Conservation (phyloP, 768 basidiomycete species). For the Pleurotus tuoliensis region DNA sequence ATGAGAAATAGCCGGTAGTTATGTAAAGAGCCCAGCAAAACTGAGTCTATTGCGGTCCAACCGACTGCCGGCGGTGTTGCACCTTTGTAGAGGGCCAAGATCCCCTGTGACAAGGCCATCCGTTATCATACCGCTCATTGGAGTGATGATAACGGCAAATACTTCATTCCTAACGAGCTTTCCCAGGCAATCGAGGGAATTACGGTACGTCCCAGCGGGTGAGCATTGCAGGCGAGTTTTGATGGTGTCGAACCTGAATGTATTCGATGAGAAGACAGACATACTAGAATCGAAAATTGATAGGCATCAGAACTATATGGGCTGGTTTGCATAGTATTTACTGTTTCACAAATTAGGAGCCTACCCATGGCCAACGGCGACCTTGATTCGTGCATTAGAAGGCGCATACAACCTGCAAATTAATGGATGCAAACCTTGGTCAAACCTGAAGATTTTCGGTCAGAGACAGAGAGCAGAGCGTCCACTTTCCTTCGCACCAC, state of each 20-base stretch:
- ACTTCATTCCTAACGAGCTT: constrained; percentile 63
- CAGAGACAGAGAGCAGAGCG: too few relatives aligned
- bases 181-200: constrained; percentile 55
- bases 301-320: too few relatives aligned
- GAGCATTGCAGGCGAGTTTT: constrained; percentile 73
- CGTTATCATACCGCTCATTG: neutral
- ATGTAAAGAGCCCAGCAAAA: constrained; percentile 66
- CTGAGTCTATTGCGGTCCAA: constrained; percentile 70
- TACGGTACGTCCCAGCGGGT: constrained; percentile 57
- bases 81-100: constrained; percentile 69
- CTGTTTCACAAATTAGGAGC: neutral
- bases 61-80: constrained; percentile 70
- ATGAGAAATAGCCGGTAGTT: constrained; percentile 65
- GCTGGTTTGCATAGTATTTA: too few relatives aligned
- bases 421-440: constrained; percentile 38
- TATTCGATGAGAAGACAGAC: constrained; percentile 7
- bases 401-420: neutral
- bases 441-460: constrained; percentile 29
- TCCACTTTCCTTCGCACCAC: constrained; percentile 32
- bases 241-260: constrained; percentile 61
- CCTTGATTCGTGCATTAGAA: constrained; percentile 27
- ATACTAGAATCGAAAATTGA: neutral
- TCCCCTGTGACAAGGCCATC: constrained; percentile 34
- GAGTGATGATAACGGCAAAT: constrained; percentile 6
- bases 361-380: constrained; percentile 70